Evolutionary conservation across 1,284 basidiomycete genomes (phyloP), one percentile per base, ranked within the genome.

Genomic region (Ganoderma lucidum): DNA sequence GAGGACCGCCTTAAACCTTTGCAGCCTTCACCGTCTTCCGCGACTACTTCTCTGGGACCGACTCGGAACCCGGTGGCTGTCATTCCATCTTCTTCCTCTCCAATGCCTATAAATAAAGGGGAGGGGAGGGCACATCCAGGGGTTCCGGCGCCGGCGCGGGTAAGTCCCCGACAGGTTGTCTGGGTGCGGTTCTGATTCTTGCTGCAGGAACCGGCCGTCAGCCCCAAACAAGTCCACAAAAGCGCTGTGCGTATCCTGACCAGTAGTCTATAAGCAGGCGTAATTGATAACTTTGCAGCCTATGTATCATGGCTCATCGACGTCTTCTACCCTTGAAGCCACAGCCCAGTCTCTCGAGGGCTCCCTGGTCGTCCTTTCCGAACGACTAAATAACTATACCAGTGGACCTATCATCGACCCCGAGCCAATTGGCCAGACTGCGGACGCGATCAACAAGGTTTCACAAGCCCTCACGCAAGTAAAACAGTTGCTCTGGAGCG

Each of bases 401-500:
- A 78, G 78, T 39, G 80, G 78, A 56, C 73, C 81, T 6, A 69
- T 80, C 37, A 56, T 86, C 62, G 90, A 93, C 74, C 82, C 85
- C 30, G 66, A 74, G 23, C 81, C 84, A 19, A 86, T 94, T 64
- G 86, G 84, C 35, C 81, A 83, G 60, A 88, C 87, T 4, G 91
- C 92, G n/a, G 91, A 93, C 70, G 87, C 91, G 1, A 91, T 94
- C 59, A 79, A 81, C 59, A 92, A 89, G 76, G 88, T 91, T 15
- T 84, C 88, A 2, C 85, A 88, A 71, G 91, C 92, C 12, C 80
- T 94, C 67, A 79, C 80, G 8, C 84, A 90, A 68, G 85, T 92
- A 64, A 87, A 84, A 69, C 83, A 89, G 70, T 79, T 93, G 63
- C 86, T 88, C 28, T 76, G 75, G 77, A 78, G 73, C 56, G 76